Evolutionary conservation across 2,329 filamentous ascomycete species (phyloP).

Genomic region (Ophiostoma triangulosporum): DNA sequence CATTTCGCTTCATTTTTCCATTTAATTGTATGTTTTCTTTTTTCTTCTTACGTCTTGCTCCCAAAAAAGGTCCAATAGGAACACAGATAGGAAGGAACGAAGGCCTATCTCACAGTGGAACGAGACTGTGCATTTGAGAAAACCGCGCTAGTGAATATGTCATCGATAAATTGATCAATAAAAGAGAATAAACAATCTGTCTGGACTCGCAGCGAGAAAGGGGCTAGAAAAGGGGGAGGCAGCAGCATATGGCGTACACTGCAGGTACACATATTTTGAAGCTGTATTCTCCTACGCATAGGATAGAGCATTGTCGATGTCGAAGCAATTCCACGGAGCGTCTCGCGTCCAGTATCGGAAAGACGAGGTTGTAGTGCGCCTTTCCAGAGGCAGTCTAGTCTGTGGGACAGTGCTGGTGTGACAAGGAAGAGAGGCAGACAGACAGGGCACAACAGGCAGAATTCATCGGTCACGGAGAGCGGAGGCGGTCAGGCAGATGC

Average conservation of each 20-base stretch:
- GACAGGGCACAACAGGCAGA: background rate
- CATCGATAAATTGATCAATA: slow-evolving; percentile 3
- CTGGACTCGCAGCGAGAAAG: too few relatives aligned
- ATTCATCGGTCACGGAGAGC: background rate
- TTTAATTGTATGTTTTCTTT: background rate
- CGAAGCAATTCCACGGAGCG: too few relatives aligned
- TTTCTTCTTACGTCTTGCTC: background rate
- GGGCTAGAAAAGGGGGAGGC: too few relatives aligned
- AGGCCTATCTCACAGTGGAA: background rate
- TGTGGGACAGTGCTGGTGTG: slow-evolving; percentile 9
- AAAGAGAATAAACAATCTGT: background rate
- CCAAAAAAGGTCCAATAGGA: background rate
- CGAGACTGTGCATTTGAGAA: slow-evolving; percentile 1
- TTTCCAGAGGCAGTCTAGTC: slow-evolving; percentile 20
- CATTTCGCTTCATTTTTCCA: background rate
- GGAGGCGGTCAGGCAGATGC: background rate
- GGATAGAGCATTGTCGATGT: too few relatives aligned
- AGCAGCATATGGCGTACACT: too few relatives aligned
- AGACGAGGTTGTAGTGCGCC: slow-evolving; percentile 2
- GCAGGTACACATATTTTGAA: too few relatives aligned
- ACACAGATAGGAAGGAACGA: background rate
- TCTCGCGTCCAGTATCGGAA: too few relatives aligned
- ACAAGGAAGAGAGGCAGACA: background rate
- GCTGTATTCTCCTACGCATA: too few relatives aligned
- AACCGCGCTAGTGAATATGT: background rate